Conservation (phyloP, 1,284 basidiomycete genomes). For the Austropuccinia psidii region DNA sequence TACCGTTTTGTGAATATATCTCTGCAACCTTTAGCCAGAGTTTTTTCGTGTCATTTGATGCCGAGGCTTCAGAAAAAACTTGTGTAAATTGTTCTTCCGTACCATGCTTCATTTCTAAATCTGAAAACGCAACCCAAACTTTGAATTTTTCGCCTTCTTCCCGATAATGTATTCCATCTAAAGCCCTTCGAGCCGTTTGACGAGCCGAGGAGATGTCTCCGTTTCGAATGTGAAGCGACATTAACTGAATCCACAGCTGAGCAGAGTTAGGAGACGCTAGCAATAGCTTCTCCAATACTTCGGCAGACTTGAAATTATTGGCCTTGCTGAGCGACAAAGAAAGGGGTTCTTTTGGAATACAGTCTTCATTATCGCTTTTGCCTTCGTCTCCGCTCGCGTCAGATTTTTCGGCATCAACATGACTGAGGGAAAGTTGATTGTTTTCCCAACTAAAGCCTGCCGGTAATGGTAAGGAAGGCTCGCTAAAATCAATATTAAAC, state of each 20-base stretch:
- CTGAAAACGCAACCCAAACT: slow-evolving; percentile 93
- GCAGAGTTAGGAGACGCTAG: slow-evolving; percentile 96
- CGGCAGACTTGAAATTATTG: slow-evolving; percentile 60
- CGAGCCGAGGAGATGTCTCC: slow-evolving; percentile 93
- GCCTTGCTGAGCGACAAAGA: neutral
- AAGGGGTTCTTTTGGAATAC: too few relatives aligned
- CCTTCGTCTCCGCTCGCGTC: neutral
- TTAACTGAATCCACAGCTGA: slow-evolving; percentile 97
- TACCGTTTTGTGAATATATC: slow-evolving; percentile 75
- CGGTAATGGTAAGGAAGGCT: slow-evolving; percentile 17
- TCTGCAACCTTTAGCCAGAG: slow-evolving; percentile 73
- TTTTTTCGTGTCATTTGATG: slow-evolving; percentile 85
- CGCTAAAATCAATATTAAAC: slow-evolving; percentile 6
- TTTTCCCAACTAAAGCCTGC: slow-evolving; percentile 4
- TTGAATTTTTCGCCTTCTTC: slow-evolving; percentile 96
- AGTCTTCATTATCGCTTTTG: neutral
- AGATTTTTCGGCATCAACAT: neutral
- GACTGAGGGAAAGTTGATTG: neutral
- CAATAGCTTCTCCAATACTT: slow-evolving; percentile 88
- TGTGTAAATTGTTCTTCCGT: slow-evolving; percentile 68
- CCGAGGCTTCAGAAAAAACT: slow-evolving; percentile 80
- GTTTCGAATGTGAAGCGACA: slow-evolving; percentile 94
- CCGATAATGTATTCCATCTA: slow-evolving; percentile 82
- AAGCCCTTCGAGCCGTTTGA: slow-evolving; percentile 72
- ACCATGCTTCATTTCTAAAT: slow-evolving; percentile 90